Conservation (phyloP, 2,329 filamentous ascomycete genomes). For the Fusarium albosuccineum region DNA sequence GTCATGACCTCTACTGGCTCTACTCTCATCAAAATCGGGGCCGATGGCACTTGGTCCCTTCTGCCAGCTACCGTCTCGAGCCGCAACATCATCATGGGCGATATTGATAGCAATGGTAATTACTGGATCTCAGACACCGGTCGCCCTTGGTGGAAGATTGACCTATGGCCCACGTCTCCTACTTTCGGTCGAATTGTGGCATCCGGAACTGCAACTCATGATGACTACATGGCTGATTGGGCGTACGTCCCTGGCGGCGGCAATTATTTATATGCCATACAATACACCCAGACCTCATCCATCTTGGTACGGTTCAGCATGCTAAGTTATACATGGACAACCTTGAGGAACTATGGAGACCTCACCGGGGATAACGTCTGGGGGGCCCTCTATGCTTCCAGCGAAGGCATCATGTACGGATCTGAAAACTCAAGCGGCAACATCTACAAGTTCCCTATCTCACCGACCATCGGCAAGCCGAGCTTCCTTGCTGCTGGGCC, state of each 20-base stretch:
- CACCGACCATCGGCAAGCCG: conserved; percentile 25
- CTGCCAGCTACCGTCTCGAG: conserved; percentile 30
- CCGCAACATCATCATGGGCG: conserved; percentile 36
- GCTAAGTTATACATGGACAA: conserved; percentile 34
- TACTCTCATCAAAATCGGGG: conserved; percentile 40
- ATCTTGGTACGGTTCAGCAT: conserved; percentile 40
- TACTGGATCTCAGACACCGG: conserved; percentile 42
- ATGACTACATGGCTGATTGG: conserved; percentile 38
- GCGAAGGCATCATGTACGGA: conserved; percentile 38
- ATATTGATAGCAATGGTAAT: conserved; percentile 40
- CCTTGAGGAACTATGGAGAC: conserved; percentile 18
- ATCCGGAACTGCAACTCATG: conserved; percentile 27
- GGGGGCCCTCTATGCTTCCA: conserved; percentile 38
- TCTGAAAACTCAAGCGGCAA: conserved; percentile 35
- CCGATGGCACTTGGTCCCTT: conserved; percentile 35
- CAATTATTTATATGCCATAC: conserved; percentile 40
- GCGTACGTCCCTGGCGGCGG: conserved; percentile 44
- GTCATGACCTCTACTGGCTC: conserved; percentile 18
- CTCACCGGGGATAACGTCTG: conserved; percentile 33
- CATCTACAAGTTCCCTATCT: conserved; percentile 39
- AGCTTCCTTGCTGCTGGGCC: conserved; percentile 28
- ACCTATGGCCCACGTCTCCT: conserved; percentile 35
- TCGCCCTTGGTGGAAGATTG: conserved; percentile 40
- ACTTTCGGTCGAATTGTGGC: conserved; percentile 37
- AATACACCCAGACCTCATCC: conserved; percentile 6